Percentiles rank a stretch among this genome's conserved stretches.
phyloP scores from a whole-genome alignment of 345 rosid species.

The Citrus maxima region DNA sequence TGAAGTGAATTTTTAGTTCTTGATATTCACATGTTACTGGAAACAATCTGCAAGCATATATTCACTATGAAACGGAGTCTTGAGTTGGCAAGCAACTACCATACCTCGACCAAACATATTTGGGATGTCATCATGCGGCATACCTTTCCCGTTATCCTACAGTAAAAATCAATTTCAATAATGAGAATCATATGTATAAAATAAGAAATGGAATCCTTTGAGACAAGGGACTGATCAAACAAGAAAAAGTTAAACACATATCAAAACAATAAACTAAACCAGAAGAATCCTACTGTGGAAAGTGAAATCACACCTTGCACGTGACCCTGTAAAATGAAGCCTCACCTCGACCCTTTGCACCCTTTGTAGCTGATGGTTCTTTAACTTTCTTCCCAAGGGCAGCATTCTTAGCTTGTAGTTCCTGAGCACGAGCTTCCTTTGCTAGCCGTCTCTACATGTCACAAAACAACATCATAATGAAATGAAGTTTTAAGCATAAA shows the following conservation, averaged over 20 bases:
- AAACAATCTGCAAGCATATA: not conserved
- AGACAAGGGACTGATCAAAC: conserved; percentile 3
- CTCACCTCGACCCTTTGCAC: conserved; percentile 81
- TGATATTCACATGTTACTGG: not conserved
- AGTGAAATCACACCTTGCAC: conserved; percentile 68
- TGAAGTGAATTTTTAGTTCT: not conserved
- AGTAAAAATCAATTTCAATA: conserved; percentile 20
- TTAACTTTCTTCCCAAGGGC: conserved; percentile 72
- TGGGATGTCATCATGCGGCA: conserved; percentile 99
- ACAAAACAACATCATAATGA: conserved; percentile 6
- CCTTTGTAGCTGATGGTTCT: conserved; percentile 64
- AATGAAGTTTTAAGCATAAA: not conserved
- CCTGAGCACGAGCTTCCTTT: conserved; percentile 81
- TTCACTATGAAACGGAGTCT: conserved; percentile 1
- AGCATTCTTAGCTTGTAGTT: conserved; percentile 80
- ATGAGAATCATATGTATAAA: conserved; percentile 1
- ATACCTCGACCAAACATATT: conserved; percentile 97
- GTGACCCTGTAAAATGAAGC: conserved; percentile 90
- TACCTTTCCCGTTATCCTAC: conserved; percentile 97
- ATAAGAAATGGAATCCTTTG: not conserved
- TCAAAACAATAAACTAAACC: not conserved
- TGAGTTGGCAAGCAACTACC: conserved; percentile 7
- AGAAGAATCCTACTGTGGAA: conserved; percentile 6
- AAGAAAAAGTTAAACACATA: not conserved
- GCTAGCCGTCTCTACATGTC: conserved; percentile 75